These are phyloP conservation scores for Fusarium musae DNA, from an alignment of 2,329 filamentous ascomycete species.

Conservation along the genomic window DNA sequence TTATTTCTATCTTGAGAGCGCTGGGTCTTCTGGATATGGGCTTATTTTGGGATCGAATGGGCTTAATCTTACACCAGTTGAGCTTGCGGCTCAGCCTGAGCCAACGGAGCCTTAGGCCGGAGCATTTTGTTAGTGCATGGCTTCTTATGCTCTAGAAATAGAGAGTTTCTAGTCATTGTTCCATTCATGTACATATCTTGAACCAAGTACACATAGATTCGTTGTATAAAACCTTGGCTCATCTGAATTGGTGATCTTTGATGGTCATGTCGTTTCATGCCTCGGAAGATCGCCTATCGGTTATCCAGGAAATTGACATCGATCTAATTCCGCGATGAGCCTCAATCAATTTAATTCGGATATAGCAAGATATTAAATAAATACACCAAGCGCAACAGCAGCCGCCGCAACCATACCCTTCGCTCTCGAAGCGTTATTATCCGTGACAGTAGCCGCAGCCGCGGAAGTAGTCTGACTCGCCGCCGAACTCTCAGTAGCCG, in stretches of 20 bases:
- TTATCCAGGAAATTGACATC: fast-evolving
- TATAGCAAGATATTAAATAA: background rate
- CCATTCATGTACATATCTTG: background rate
- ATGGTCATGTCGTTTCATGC: too few relatives aligned
- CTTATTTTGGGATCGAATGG: background rate
- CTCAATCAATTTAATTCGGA: background rate
- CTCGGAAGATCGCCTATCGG: background rate
- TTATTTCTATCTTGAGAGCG: background rate
- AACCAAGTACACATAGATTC: background rate
- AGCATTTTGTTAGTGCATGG: too few relatives aligned
- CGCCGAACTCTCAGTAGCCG: background rate
- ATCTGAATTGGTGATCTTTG: too few relatives aligned
- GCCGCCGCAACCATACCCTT: background rate
- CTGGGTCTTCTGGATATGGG: background rate
- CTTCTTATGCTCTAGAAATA: too few relatives aligned
- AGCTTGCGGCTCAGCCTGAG: background rate
- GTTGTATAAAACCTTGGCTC: fast-evolving
- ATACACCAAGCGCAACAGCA: background rate
- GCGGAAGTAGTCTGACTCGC: background rate
- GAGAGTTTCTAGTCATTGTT: background rate
- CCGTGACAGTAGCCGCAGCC: background rate
- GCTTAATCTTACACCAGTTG: background rate
- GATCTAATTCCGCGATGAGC: fast-evolving
- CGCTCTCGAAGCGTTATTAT: background rate
- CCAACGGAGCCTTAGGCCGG: background rate